Base-by-base conservation (phyloP, 257 asterid species). In the Nicotiana attenuata region DNA sequence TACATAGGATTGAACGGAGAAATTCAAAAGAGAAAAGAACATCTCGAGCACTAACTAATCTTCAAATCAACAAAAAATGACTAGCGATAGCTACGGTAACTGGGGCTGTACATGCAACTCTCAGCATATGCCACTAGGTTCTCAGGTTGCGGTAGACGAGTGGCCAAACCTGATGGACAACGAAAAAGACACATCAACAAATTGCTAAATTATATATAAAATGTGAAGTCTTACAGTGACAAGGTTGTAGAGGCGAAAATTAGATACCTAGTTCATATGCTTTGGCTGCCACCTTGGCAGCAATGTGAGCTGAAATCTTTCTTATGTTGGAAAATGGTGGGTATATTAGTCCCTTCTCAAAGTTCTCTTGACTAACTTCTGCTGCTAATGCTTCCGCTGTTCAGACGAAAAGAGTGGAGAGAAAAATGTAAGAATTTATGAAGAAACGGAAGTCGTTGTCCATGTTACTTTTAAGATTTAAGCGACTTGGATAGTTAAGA, bases 101-200 rank as follows among this genome's bases (percentile, higher is more conserved):
- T 86, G 38, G 98, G 98, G 88, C 97, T 92, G 90, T 94, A 94
- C 98, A 94, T 93, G 75, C 95, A 94, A 87, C 97, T 93, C 82
- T 90, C 93, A 11, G 98, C 97, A 67, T 92, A 88, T 68, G 92
- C 87, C 55, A 82, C 94, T 45, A 94, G 88, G 85, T 92, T 89
- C 28, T 87, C 89, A 0, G 97, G 98, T 82, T 89, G 91, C 3
- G 97, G 98, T 29, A 94, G 88, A 82, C 97, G 96, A 73, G 97
- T 91, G 3, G 97, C 97, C 89, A 93, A 85, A 84, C 97, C 98
- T 94, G 85, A 59, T 81, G 76, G 80, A 53, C 20, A 82, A 61
- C 41, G 11, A 33, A 38, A 50, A 84, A 22, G 61, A 50, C 80
- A 60, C 5, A 28, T 73, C 2, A 3, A 29, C 13, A 41, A 16